phyloP scores from a whole-genome alignment of 257 asterid species.

The Przewalskia tangutica region DNA sequence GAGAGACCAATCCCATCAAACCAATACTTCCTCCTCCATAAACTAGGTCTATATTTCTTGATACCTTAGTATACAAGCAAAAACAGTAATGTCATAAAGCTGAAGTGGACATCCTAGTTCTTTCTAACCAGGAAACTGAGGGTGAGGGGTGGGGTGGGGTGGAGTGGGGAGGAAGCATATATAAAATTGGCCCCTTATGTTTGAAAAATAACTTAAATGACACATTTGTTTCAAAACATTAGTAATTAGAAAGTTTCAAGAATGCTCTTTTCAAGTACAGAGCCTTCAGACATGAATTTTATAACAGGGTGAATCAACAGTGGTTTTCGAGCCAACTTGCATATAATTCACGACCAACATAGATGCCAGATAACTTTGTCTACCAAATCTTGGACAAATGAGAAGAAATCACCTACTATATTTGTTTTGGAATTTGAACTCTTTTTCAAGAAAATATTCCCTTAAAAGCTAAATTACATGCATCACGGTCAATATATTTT shows the following conservation, averaged over 20 bases:
- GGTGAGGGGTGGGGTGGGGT: neutral
- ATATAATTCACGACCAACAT: neutral
- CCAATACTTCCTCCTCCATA: conserved; percentile 41
- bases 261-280: neutral
- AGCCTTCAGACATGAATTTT: neutral
- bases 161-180: neutral
- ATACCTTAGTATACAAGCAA: conserved; percentile 13
- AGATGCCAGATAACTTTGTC: neutral
- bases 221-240: neutral
- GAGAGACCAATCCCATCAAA: conserved; percentile 33
- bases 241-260: neutral
- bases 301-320: neutral
- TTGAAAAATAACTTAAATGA: neutral
- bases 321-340: neutral
- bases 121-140: neutral
- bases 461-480: neutral
- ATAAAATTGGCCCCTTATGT: neutral
- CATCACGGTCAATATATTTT: neutral
- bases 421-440: too few relatives aligned
- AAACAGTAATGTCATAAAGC: neutral
- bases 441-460: neutral
- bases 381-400: neutral
- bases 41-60: conserved; percentile 29
- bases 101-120: neutral
- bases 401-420: neutral